phyloP scores from a whole-genome alignment of 2,329 filamentous ascomycete species.

The Alternaria ethzedia region DNA sequence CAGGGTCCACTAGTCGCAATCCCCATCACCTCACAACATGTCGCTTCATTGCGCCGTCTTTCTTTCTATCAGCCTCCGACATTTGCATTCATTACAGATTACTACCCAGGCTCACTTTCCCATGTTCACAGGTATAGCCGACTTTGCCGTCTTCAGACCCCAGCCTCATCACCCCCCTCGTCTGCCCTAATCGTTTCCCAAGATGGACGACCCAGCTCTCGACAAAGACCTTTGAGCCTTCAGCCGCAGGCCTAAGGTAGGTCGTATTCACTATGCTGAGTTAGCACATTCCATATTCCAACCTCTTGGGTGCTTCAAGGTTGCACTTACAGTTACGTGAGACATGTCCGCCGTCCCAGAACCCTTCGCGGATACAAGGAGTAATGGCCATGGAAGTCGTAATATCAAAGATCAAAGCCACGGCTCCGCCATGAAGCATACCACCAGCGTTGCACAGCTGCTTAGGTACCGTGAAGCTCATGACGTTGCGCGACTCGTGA shows the following conservation, averaged over 20 bases:
- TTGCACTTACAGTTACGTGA: constrained; percentile 26
- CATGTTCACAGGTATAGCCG: constrained; percentile 50
- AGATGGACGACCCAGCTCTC: constrained; percentile 55
- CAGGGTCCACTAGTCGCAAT: neutral
- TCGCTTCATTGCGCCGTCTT: neutral
- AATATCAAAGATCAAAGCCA: constrained; percentile 63
- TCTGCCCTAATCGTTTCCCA: constrained; percentile 50
- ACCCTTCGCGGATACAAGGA: constrained; percentile 38
- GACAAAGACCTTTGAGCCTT: constrained; percentile 50
- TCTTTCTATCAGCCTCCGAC: neutral
- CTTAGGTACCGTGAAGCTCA: constrained; percentile 53
- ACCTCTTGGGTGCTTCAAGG: neutral
- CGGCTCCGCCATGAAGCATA: constrained; percentile 62
- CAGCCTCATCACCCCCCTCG: constrained; percentile 51
- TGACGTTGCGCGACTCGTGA: constrained; percentile 48
- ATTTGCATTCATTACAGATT: constrained; percentile 19
- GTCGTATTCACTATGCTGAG: constrained; percentile 50
- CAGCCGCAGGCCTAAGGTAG: constrained; percentile 52
- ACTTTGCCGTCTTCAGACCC: constrained; percentile 45
- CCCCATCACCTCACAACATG: constrained; percentile 10
- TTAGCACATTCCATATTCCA: neutral
- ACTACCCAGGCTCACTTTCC: constrained; percentile 38
- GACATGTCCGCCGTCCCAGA: constrained; percentile 56
- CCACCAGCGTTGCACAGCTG: constrained; percentile 53
- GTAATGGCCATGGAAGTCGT: constrained; percentile 52